A percentile compares a stretch with the other conserved stretches of the same genome.
phyloP scores from a whole-genome alignment of 108 stramenopile species.

The Skeletonema grethae region DNA sequence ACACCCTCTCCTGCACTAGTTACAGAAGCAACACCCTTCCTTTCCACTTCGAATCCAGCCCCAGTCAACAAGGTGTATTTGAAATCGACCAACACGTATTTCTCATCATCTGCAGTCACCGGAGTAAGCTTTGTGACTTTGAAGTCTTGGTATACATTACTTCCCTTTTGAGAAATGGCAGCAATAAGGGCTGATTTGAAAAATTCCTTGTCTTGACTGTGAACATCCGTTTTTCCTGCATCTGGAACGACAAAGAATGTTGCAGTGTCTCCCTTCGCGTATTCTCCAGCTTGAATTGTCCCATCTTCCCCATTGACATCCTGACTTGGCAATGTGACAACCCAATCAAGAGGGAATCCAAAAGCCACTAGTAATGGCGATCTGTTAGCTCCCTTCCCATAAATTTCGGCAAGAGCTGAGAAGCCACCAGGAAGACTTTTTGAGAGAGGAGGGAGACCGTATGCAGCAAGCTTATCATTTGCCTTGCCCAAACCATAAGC shows the following conservation, averaged over 20 bases:
- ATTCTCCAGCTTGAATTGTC: constrained; percentile 93
- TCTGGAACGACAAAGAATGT: constrained; percentile 82
- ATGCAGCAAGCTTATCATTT: constrained; percentile 71
- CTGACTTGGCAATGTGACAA: constrained; percentile 84
- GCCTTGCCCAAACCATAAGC: constrained; percentile 78
- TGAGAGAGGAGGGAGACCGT: constrained; percentile 72
- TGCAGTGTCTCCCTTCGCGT: constrained; percentile 96
- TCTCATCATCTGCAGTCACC: constrained; percentile 34
- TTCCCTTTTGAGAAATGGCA: constrained; percentile 86
- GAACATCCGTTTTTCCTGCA: constrained; percentile 70
- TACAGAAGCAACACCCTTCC: constrained; percentile 85
- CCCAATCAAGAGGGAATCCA: constrained; percentile 90
- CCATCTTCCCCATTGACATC: constrained; percentile 96
- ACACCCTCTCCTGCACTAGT: constrained; percentile 83
- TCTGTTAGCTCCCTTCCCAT: constrained; percentile 84
- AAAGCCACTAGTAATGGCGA: constrained; percentile 88
- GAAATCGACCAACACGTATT: constrained; percentile 90
- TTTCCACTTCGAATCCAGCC: constrained; percentile 95
- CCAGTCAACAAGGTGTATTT: constrained; percentile 94
- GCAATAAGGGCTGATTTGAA: constrained; percentile 70
- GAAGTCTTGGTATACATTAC: constrained; percentile 92
- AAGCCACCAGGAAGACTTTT: constrained; percentile 77
- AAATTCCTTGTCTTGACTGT: constrained; percentile 59
- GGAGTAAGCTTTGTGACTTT: constrained; percentile 87
- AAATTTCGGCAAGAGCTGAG: constrained; percentile 84